Base-by-base conservation (phyloP, 2,329 filamentous ascomycete species). In the Fusarium falciforme region DNA sequence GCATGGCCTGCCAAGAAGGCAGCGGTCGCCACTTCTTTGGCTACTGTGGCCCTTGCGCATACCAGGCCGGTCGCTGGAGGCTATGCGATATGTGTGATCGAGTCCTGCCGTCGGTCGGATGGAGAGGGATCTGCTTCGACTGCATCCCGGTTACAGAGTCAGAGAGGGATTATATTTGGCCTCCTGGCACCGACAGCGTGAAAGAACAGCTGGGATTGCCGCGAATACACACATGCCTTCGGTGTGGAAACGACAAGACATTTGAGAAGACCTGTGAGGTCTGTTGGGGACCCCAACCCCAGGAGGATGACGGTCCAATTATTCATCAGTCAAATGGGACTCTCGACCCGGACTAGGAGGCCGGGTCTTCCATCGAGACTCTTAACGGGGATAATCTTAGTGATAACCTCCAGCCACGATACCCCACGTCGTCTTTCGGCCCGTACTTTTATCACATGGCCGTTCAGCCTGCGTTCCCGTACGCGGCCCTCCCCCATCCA, bases 251-350 rank as follows among this genome's bases (percentile, higher is more conserved):
- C 1, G 11, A 29, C 0, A 54, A 54, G 27, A 1, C 12, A 0
- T 29, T 33, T 2, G 49, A 54, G 17, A 54, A 54, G 17, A 54
- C 49, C 17, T 54, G 27, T 5, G 49, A 54, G 49, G 27, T 20
- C 29, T 54, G 49, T 27, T 54, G 25, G 27, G 49, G 49, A 1
- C 17, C 10, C 5, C 49, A 54, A 3, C 49, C 49, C 3, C 27
- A 54, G 3, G 49, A 33, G 2, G 1, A 12, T 1, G 3, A 33
- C 12, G 27, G 27, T 0, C 17, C 12, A 0, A 29, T 29, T 1
- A 20, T 54, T 3, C 49, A 54, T 3, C 1, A 11, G 4, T 54
- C 49, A 0, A 31, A n/a, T 4, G 49, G 49, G 3, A 31, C 12
- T 17, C 0, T 54, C 3, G 42, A 47, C 42, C 22, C 42, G 4